phyloP scores from a whole-genome alignment of 352 stramenopile species.

The Achlya hypogyna region DNA sequence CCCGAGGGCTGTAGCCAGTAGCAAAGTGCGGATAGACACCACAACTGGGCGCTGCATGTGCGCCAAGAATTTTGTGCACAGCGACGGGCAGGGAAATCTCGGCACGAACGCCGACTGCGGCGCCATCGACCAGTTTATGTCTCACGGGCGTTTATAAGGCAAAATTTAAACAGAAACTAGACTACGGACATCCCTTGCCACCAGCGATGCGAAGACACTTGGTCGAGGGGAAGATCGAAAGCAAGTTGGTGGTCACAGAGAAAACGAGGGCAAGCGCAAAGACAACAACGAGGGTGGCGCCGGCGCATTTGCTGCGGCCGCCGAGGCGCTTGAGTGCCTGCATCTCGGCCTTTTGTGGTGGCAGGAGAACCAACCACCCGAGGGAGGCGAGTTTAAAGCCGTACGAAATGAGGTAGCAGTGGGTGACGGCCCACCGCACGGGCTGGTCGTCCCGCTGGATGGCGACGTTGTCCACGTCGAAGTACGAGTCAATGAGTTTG shows the following conservation, averaged over 20 bases:
- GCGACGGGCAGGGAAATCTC: slow-evolving; percentile 38
- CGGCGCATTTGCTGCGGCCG: slow-evolving; percentile 32
- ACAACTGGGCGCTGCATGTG: slow-evolving; percentile 55
- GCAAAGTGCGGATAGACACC: slow-evolving; percentile 29
- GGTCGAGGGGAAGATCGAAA: slow-evolving; percentile 19
- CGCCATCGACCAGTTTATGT: slow-evolving; percentile 51
- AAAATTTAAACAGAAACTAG: background rate
- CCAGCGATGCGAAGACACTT: slow-evolving; percentile 17
- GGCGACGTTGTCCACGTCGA: background rate
- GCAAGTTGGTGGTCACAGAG: slow-evolving; percentile 19
- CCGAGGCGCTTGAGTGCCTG: slow-evolving; percentile 42
- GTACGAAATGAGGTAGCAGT: slow-evolving; percentile 18
- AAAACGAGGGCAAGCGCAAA: slow-evolving; percentile 25
- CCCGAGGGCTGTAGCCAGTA: background rate
- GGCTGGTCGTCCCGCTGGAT: slow-evolving; percentile 4
- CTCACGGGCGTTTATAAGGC: slow-evolving; percentile 29
- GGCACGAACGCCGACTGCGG: slow-evolving; percentile 54
- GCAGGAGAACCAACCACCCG: slow-evolving; percentile 45
- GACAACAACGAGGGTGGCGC: slow-evolving; percentile 30
- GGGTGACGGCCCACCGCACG: slow-evolving; percentile 9
- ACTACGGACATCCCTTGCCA: slow-evolving; percentile 2
- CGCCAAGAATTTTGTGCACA: slow-evolving; percentile 43
- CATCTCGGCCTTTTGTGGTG: slow-evolving; percentile 37
- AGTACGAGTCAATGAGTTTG: slow-evolving; percentile 29
- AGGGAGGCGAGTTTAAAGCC: slow-evolving; percentile 2